phyloP scores from a whole-genome alignment of 352 stramenopile genomes.

The Globisporangium megalacanthum region DNA sequence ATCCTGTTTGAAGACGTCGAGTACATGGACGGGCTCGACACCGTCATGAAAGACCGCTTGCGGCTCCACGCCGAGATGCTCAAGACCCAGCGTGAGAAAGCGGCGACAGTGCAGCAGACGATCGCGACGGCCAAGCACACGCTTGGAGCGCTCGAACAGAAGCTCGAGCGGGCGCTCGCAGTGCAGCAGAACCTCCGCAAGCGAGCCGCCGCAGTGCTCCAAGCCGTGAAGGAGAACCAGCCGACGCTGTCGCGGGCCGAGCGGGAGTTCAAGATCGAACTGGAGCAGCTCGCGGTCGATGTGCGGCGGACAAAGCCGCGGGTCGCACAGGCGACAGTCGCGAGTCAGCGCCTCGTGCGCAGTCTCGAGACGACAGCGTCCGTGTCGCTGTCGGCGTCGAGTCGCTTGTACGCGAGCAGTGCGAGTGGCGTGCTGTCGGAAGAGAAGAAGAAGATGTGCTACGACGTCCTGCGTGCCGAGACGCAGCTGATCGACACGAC shows the following conservation, averaged over 20 bases:
- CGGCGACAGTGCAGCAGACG: slow-evolving; percentile 30
- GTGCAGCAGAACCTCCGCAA: slow-evolving; percentile 73
- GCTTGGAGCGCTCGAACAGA: slow-evolving; percentile 39
- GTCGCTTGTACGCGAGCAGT: slow-evolving; percentile 5
- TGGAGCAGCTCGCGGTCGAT: slow-evolving; percentile 57
- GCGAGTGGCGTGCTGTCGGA: slow-evolving; percentile 29
- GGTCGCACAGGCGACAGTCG: slow-evolving; percentile 63
- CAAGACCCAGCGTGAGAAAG: slow-evolving; percentile 41
- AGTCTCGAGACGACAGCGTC: slow-evolving; percentile 34
- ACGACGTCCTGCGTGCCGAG: slow-evolving; percentile 72
- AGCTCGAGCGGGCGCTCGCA: slow-evolving; percentile 53
- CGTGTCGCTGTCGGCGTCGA: slow-evolving; percentile 18
- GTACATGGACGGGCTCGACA: slow-evolving; percentile 69
- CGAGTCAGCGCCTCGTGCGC: slow-evolving; percentile 52
- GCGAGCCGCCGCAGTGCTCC: slow-evolving; percentile 65
- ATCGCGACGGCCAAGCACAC: slow-evolving; percentile 24
- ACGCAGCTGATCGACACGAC: slow-evolving; percentile 79
- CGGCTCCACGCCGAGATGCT: slow-evolving; percentile 57
- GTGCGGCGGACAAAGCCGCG: slow-evolving; percentile 67
- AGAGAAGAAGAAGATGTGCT: slow-evolving; percentile 82
- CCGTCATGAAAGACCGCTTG: slow-evolving; percentile 55
- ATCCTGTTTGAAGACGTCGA: slow-evolving; percentile 52
- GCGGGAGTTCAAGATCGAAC: slow-evolving; percentile 60
- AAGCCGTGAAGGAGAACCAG: slow-evolving; percentile 83
- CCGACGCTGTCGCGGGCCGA: slow-evolving; percentile 68